phyloP scores from a whole-genome alignment of 73 alveolate species.

The Stentor coeruleus region DNA sequence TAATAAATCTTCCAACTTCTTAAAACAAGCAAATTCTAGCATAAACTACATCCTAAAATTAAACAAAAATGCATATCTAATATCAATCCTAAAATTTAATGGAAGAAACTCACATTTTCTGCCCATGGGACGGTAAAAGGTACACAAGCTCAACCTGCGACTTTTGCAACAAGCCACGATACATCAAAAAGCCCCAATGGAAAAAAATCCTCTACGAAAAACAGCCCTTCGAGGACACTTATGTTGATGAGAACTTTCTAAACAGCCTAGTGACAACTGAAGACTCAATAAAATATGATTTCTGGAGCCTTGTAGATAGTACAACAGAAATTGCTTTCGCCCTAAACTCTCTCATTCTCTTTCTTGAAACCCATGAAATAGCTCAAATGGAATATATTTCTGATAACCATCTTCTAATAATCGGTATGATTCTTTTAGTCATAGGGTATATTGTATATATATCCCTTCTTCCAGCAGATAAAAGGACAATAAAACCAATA shows the following conservation, averaged over 20 bases:
- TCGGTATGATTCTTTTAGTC: neutral
- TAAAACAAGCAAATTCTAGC: no score
- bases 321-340: constrained; percentile 1
- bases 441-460: neutral
- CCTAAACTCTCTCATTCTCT: neutral
- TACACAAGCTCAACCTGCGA: neutral
- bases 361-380: neutral
- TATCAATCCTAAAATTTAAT: no score
- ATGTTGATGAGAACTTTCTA: neutral
- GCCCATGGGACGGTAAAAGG: neutral
- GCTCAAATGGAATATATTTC: neutral
- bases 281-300: neutral
- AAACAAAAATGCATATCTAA: no score
- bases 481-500: neutral
- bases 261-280: neutral
- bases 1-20: no score
- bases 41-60: no score
- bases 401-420: neutral
- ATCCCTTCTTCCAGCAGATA: neutral
- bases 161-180: neutral
- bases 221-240: constrained; percentile 23
- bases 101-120: neutral
- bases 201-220: constrained; percentile 17
- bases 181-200: constrained; percentile 17
- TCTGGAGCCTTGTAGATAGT: neutral